Conservation (phyloP, 2,329 filamentous ascomycete species). For the Paraphaeosphaeria sporulosa region DNA sequence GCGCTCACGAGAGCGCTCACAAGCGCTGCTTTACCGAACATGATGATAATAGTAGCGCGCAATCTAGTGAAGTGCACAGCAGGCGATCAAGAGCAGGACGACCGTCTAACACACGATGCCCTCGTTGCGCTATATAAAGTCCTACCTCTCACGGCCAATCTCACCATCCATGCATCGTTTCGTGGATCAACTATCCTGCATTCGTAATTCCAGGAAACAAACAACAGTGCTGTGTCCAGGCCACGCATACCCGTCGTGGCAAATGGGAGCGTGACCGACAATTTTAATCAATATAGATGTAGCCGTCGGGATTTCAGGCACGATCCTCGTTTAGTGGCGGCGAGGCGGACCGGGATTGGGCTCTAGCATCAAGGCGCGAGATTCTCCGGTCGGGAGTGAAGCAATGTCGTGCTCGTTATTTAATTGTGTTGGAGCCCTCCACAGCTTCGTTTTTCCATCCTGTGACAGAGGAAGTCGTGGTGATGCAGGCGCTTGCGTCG, state of each 20-base stretch:
- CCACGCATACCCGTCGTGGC: constrained; percentile 15
- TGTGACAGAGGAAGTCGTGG: background rate
- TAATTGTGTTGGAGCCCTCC: background rate
- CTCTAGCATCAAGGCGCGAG: constrained; percentile 2
- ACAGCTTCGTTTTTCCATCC: background rate
- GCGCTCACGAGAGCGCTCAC: constrained; percentile 40
- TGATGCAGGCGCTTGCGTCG: background rate
- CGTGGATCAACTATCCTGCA: constrained; percentile 21
- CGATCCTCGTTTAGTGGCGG: constrained; percentile 38
- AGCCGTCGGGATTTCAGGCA: constrained; percentile 38
- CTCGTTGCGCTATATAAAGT: constrained; percentile 3
- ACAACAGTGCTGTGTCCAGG: constrained; percentile 23
- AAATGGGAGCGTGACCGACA: constrained; percentile 31
- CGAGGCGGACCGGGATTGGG: constrained; percentile 39
- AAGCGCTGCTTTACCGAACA: constrained; percentile 42
- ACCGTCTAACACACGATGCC: constrained; percentile 3
- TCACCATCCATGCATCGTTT: constrained; percentile 20
- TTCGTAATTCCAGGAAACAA: constrained; percentile 24
- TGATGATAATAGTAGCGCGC: constrained; percentile 18
- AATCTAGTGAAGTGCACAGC: background rate
- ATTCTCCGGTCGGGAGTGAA: background rate
- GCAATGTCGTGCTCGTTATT: background rate
- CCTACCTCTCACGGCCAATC: constrained; percentile 4
- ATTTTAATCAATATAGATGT: constrained; percentile 46
- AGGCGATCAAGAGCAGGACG: constrained; percentile 12